Evolutionary conservation across 768 basidiomycete genomes (phyloP), one percentile per base, ranked within the genome.

Genomic region (Mycena capillaripes): DNA sequence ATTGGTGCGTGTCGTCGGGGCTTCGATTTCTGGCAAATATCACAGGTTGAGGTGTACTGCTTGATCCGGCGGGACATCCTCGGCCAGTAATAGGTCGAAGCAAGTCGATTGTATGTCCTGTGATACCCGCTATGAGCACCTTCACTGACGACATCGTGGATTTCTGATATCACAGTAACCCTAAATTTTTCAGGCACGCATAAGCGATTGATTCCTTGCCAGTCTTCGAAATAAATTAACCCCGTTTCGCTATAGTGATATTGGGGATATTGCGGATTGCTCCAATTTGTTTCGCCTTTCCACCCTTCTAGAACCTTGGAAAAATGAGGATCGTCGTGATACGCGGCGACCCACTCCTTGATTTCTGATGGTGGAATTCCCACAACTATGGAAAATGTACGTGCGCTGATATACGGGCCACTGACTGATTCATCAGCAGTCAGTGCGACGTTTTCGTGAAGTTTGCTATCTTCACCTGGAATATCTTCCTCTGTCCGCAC

Each of bases 401-500:
- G 29, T 3, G 68, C 53, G 9, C 36, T 62, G 17, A 29, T 17
- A 21, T 53, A 53, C 2, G 17, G 4, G 2, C 19, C 32, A 4
- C 6, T 42, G 6, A 62, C 14, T 6, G 9, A 2, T 2, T 69
- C 27, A 27, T 46, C 66, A 8, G n/a, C 5, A n/a, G 50, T 46
- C 32, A 69, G 11, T 2, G 66, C 10, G n/a, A 56, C n/a, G n/a
- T 67, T 3, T n/a, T 55, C 63, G 16, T 19, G 25, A 42, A 7
- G 4, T 44, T 12, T 30, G 46, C 30, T 5, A 4, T 14, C 16
- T 42, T 10, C 4, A 7, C 21, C 4, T 30, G 10, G 19, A 25
- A 10, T 63, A 17, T 12, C 68, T 52, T 79, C 70, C 8, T 75
- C 60, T 2, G 23, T 23, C 11, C 27, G 48, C 2, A 65, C 63